Base-by-base conservation (phyloP, 352 stramenopile genomes). In the Phytophthora sansomeana region DNA sequence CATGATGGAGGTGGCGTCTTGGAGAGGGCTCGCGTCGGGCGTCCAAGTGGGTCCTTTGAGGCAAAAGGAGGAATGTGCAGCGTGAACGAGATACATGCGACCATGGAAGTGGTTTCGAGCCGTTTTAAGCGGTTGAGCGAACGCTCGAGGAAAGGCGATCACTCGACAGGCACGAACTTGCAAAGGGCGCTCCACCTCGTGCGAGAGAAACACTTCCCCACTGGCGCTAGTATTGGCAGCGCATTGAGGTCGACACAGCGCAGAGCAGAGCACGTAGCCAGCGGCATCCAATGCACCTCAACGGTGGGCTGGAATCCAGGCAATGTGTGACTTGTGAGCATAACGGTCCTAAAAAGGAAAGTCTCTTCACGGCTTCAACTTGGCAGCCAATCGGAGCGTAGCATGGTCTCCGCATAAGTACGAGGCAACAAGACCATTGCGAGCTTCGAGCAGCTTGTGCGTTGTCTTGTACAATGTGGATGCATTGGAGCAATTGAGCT, bases 41-140 rank as follows among this genome's bases (percentile, higher is more conserved):
- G 21, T 21, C 56, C 60, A 57, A 59, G 67, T 67, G 41, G 13
- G 47, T 70, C 66, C 63, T 73, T 69, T 46, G 49, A 24, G 44
- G 63, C 36, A 62, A 77, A 74, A 77, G 64, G 54, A 67, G 33
- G 63, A 77, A 57, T 77, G 69, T 26, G 51, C 8, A 54, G 11
- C 47, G 52, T 2, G 21, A 52, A 29, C 41, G 10, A 24, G 38
- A 17, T 5, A 51, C 8, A 19, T 30, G 28, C 32, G 32, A 56
- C n/a, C 38, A 35, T 26, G 19, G 13, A 50, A 70, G 63, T 26
- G 30, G 56, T 71, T 71, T 66, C 55, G 19, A 43, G 33, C 19
- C 53, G 53, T 46, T 64, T 57, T 21, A 21, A 39, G n/a, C n/a
- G 9, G 41, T 47, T 47, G 41, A 47, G 17, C 43, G 42, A 72